Conservation (phyloP, 2,329 filamentous ascomycete species). For the Aphanoascus verrucosus region DNA sequence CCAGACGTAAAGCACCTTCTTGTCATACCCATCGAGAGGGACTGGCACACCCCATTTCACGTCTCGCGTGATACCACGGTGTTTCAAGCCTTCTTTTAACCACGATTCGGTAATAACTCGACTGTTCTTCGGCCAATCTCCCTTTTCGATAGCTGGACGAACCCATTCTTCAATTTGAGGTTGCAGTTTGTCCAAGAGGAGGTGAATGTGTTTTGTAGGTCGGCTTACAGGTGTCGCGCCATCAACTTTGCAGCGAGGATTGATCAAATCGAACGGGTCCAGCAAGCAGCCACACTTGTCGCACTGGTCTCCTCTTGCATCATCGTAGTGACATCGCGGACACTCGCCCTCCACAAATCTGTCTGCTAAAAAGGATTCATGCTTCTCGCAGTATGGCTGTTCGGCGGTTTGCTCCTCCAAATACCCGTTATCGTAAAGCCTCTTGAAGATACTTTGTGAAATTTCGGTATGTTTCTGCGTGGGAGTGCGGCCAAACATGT, state of each 20-base stretch:
- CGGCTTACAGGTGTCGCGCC: conserved; percentile 66
- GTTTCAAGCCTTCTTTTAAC: conserved; percentile 61
- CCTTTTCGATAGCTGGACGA: conserved; percentile 59
- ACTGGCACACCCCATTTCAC: conserved; percentile 65
- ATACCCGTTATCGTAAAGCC: conserved; percentile 79
- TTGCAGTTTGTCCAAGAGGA: conserved; percentile 77
- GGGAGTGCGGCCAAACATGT: conserved; percentile 88
- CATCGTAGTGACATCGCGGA: conserved; percentile 48
- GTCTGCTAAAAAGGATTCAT: conserved; percentile 42
- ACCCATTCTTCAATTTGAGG: conserved; percentile 69
- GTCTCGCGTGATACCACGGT: conserved; percentile 73
- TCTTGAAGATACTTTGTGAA: conserved; percentile 78
- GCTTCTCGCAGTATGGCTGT: conserved; percentile 79
- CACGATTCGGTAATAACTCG: conserved; percentile 38
- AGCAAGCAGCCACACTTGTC: conserved; percentile 63
- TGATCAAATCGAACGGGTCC: conserved; percentile 64
- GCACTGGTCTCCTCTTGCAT: conserved; percentile 63
- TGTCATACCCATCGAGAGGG: conserved; percentile 46
- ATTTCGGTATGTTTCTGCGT: conserved; percentile 85
- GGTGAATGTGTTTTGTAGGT: conserved; percentile 81
- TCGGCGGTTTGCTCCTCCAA: conserved; percentile 76
- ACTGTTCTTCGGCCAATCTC: conserved; percentile 41
- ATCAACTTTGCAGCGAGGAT: conserved; percentile 85
- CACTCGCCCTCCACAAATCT: conserved; percentile 43
- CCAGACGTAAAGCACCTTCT: conserved; percentile 75